These are phyloP conservation scores for Leccinum subtestaceum DNA, from an alignment of 768 basidiomycete genomes.

Conservation along the genomic window DNA sequence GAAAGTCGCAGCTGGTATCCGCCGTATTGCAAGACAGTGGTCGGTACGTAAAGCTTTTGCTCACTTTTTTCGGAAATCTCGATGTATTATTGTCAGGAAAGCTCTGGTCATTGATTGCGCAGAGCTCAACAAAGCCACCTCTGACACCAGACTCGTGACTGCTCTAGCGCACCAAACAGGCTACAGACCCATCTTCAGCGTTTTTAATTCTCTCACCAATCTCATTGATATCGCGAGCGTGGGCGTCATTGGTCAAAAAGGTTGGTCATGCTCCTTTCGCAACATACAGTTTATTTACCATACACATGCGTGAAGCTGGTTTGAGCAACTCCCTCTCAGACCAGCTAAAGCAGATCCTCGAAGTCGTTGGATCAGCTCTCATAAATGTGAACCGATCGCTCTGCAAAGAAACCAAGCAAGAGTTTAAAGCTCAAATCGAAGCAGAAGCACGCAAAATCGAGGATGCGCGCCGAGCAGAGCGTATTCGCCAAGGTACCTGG, in stretches of 20 bases:
- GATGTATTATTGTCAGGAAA: constrained; percentile 43
- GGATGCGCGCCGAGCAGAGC: constrained; percentile 38
- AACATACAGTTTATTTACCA: not conserved
- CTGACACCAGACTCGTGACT: constrained; percentile 66
- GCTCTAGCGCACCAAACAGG: constrained; percentile 80
- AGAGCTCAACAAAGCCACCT: constrained; percentile 62
- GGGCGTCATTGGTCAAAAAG: constrained; percentile 95
- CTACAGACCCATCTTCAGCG: constrained; percentile 86
- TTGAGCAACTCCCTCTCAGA: constrained; percentile 75
- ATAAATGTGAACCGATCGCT: constrained; percentile 57
- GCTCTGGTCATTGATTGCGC: constrained; percentile 82
- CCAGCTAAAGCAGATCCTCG: constrained; percentile 82
- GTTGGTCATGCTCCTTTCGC: constrained; percentile 34
- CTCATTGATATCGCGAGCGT: constrained; percentile 90
- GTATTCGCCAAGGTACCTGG: constrained; percentile 65
- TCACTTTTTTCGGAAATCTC: not conserved
- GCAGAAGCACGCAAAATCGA: constrained; percentile 37
- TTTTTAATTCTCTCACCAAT: constrained; percentile 75
- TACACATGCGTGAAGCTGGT: constrained; percentile 53
- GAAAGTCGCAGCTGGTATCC: constrained; percentile 63
- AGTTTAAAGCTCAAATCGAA: constrained; percentile 38
- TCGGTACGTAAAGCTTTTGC: constrained; percentile 38
- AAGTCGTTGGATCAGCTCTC: constrained; percentile 71
- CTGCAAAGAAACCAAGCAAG: constrained; percentile 40
- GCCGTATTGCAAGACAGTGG: constrained; percentile 48